Base-by-base conservation (phyloP, 2,329 filamentous ascomycete genomes). In the Fusarium anthophilum region DNA sequence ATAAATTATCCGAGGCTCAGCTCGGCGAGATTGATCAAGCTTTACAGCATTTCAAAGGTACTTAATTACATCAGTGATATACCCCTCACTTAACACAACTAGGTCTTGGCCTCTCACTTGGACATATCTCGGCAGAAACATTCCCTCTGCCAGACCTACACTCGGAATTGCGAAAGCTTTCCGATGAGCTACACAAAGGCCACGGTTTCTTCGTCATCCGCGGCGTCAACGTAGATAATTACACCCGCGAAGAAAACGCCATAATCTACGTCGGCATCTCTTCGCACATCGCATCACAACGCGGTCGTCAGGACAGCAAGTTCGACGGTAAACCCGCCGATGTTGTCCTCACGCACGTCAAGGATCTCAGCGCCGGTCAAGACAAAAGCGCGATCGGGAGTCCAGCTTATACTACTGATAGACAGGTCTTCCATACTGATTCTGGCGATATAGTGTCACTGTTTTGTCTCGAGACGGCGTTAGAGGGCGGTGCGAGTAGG, bases 341-440 rank as follows among this genome's bases (percentile, higher is more conserved):
- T 50, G 86, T 89, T 1, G 86, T 90, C 70, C 37, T 74, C 1
- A 74, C 71, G 3, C 72, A 74, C 7, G 90, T 93, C 81, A 92
- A 90, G 78, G 90, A 93, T 71, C 82, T 93, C 13, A 84, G 5
- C 84, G 86, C 66, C 51, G 78, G 8, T 38, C 58, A 57, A 11
- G 57, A 74, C 86, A 63, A 73, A 12, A 69, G 79, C 15, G 81
- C 81, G 5, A 90, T 91, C 37, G 88, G 89, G 6, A 72, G 68
- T 4, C 89, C 89, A 0, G 87, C 88, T 2, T 90, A 90, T 77
- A 90, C 88, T 0, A 84, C 87, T 0, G 89, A 91, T 55, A 89
- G 89, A 73, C 89, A 89, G 78, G 86, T 87, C 10, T 91, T 91
- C 64, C 91, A 92, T 75, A 91, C 88, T 1, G 90, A 92, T 74